A percentile compares a stretch with the other conserved stretches of the same genome.
phyloP scores from a whole-genome alignment of 169 alveolate genomes.

The Plasmodium knowlesi region DNA sequence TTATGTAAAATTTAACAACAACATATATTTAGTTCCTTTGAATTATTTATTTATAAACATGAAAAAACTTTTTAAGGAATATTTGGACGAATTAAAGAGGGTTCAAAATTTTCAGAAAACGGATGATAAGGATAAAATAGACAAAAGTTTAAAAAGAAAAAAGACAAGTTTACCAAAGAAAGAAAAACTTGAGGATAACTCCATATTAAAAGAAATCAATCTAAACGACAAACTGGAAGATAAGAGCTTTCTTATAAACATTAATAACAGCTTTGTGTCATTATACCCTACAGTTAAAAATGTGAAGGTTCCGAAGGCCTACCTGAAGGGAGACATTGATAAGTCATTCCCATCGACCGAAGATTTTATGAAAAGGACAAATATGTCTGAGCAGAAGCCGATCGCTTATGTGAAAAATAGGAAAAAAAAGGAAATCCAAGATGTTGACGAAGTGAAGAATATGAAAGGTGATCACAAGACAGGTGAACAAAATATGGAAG shows the following conservation, averaged over 20 bases:
- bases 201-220: background rate
- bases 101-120: background rate
- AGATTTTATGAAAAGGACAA: conserved; percentile 27
- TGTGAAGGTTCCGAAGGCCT: conserved; percentile 41
- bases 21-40: conserved; percentile 70
- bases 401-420: background rate
- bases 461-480: conserved; percentile 3
- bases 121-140: background rate
- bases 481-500: background rate
- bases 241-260: conserved; percentile 51
- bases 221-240: conserved; percentile 33
- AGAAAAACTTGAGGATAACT: conserved; percentile 28
- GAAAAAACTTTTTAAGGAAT: conserved; percentile 49
- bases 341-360: conserved; percentile 8
- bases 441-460: background rate
- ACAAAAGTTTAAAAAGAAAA: conserved; percentile 12
- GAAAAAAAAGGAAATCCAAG: conserved; percentile 14
- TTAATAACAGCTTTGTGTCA: conserved; percentile 46
- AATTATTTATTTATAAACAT: conserved; percentile 64
- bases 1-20: conserved; percentile 50
- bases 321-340: conserved; percentile 19
- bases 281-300: conserved; percentile 47
- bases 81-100: conserved; percentile 11
- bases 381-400: background rate
- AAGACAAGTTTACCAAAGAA: conserved; percentile 20